Conservation (phyloP, 305 asterid genomes). For the Solanum hybrid region DNA sequence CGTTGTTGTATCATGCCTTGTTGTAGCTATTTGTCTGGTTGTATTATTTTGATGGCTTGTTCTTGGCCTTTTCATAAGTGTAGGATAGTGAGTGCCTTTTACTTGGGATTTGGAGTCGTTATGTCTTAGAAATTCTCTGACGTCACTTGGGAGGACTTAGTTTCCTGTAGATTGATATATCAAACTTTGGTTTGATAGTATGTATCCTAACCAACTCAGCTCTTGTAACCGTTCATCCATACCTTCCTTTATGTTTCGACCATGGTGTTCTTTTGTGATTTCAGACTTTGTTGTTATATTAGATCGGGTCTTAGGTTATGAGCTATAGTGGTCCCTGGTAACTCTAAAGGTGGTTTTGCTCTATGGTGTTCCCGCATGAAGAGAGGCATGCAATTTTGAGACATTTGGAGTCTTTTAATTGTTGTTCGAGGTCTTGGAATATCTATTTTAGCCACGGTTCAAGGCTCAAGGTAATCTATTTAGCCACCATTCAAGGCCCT, state of each 20-base stretch:
- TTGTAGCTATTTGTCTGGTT: neutral
- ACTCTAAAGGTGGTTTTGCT: neutral
- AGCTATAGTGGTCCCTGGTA: neutral
- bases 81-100: neutral
- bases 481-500: neutral
- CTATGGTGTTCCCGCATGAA: too few relatives aligned
- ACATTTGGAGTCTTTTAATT: too few relatives aligned
- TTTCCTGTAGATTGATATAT: neutral
- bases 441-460: neutral
- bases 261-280: neutral
- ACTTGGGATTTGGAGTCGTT: neutral
- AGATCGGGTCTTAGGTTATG: neutral
- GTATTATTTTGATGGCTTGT: too few relatives aligned
- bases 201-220: neutral
- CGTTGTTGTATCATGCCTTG: neutral
- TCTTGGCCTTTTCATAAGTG: neutral
- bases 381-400: too few relatives aligned
- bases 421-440: too few relatives aligned
- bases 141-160: neutral
- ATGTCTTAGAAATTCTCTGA: too few relatives aligned
- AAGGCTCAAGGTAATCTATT: too few relatives aligned
- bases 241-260: neutral
- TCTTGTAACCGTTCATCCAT: neutral
- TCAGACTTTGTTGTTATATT: neutral
- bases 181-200: neutral